Evolutionary conservation across 257 asterid species (phyloP).

Genomic region (Solanum bukasovii): DNA sequence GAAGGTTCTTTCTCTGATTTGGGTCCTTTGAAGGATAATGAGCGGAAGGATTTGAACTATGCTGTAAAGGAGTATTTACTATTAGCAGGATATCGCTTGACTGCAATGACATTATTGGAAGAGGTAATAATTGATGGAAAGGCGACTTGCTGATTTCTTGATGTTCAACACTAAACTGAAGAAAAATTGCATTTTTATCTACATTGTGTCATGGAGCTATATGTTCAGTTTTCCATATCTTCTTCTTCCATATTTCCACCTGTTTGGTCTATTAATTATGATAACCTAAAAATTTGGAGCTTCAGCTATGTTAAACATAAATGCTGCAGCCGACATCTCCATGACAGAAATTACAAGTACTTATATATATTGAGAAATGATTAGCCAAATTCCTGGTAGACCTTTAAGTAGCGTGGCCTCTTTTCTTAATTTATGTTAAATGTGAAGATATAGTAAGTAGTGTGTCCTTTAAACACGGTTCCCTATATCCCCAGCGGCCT

Average conservation of each 20-base stretch:
- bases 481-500: background rate
- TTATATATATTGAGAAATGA: background rate
- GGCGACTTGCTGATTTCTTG: constrained; percentile 4
- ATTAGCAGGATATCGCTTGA: constrained; percentile 91
- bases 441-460: background rate
- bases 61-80: constrained; percentile 94
- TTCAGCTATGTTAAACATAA: background rate
- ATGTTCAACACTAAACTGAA: background rate
- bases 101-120: constrained; percentile 97
- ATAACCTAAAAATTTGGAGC: background rate
- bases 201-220: background rate
- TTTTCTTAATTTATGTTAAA: background rate
- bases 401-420: background rate
- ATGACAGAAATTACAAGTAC: background rate
- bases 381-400: background rate
- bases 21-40: constrained; percentile 87
- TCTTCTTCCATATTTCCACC: background rate
- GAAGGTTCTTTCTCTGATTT: constrained; percentile 51
- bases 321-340: background rate
- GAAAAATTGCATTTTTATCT: background rate
- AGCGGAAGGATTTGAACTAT: constrained; percentile 78
- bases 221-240: background rate
- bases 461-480: background rate
- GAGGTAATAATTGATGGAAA: constrained; percentile 48
- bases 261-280: background rate